Conservation (phyloP, 2,329 filamentous ascomycete species). For the Alternaria atra region DNA sequence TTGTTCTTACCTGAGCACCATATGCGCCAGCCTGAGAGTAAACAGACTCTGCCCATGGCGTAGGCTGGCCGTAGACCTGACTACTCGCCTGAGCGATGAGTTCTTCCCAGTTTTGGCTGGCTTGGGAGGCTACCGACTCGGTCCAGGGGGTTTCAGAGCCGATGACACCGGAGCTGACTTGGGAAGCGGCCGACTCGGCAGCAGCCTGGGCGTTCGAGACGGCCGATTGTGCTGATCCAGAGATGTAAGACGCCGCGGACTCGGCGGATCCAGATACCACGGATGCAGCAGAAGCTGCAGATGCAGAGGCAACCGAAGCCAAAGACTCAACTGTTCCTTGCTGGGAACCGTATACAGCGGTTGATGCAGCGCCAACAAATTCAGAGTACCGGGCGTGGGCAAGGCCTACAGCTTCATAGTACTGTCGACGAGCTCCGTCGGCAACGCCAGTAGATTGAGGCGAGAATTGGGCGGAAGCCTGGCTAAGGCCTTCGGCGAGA, state of each 20-base stretch:
- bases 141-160: constrained; percentile 61
- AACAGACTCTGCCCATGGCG: constrained; percentile 57
- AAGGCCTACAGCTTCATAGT: constrained; percentile 80
- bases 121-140: constrained; percentile 64
- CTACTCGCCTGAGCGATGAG: constrained; percentile 72
- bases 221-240: constrained; percentile 47
- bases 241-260: constrained; percentile 57
- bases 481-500: constrained; percentile 73
- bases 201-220: constrained; percentile 60
- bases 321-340: constrained; percentile 47
- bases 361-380: constrained; percentile 76
- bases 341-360: constrained; percentile 67
- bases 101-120: constrained; percentile 70
- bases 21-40: constrained; percentile 65
- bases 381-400: constrained; percentile 82
- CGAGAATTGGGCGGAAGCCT: constrained; percentile 76
- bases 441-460: constrained; percentile 68
- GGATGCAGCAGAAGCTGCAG: constrained; percentile 53
- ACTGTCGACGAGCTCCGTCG: constrained; percentile 71
- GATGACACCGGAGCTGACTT: constrained; percentile 56
- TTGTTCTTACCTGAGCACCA: constrained; percentile 58
- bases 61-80: constrained; percentile 74
- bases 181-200: constrained; percentile 56
- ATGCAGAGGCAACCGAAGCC: constrained; percentile 50
- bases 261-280: constrained; percentile 58